A percentile compares a stretch with the other conserved stretches of the same genome.
These are phyloP conservation scores for Vachellia collinsii DNA, from an alignment of 306 rosid species.

Conservation along the genomic window DNA sequence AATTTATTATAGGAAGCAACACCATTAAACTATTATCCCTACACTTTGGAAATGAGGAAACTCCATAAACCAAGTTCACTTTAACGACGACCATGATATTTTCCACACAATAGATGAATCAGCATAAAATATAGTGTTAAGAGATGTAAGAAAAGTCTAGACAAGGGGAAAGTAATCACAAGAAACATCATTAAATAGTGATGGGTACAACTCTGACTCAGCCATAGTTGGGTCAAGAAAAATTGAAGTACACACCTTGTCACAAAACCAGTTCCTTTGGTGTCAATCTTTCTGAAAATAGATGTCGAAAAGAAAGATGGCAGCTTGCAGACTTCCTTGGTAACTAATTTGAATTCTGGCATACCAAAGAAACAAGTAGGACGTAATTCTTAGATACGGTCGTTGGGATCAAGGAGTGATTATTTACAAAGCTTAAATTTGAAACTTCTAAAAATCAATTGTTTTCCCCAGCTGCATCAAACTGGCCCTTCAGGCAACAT, in stretches of 20 bases:
- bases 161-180: not conserved
- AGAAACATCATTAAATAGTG: constrained; percentile 1
- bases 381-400: constrained; percentile 32
- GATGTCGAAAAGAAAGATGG: constrained; percentile 86
- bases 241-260: constrained; percentile 65
- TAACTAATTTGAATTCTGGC: constrained; percentile 80
- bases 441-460: constrained; percentile 13
- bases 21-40: constrained; percentile 28
- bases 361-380: constrained; percentile 47
- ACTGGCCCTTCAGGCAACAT: constrained; percentile 32
- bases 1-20: constrained; percentile 32
- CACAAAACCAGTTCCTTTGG: constrained; percentile 69
- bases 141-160: not conserved
- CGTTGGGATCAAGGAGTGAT: not conserved
- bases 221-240: not conserved
- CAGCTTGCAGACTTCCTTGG: constrained; percentile 96
- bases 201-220: not conserved
- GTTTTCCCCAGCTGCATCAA: constrained; percentile 22
- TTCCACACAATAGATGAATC: not conserved
- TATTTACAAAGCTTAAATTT: constrained; percentile 33
- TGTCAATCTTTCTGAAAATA: constrained; percentile 85
- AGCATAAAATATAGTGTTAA: not conserved
- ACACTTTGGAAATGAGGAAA: constrained; percentile 23
- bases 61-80: constrained; percentile 15
- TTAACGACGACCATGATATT: not conserved